Evolutionary conservation across 495 filamentous ascomycete species (phyloP).

Genomic region (Hypoxylon lienhwacheense): DNA sequence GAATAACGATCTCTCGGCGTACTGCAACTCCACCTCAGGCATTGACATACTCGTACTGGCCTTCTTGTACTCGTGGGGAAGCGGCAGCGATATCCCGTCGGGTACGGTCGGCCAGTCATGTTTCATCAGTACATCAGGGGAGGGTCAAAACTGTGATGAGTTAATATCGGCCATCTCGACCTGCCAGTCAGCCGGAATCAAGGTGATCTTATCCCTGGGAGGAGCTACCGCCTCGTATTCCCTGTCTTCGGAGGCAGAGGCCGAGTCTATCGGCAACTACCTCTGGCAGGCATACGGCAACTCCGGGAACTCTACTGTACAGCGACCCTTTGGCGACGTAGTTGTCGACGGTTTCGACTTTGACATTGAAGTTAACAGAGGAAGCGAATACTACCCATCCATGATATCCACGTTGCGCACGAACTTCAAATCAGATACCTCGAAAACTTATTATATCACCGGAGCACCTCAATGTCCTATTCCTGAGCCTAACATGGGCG

Average conservation of each 20-base stretch:
- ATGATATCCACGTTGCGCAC: slow-evolving; percentile 52
- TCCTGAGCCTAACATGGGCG: slow-evolving; percentile 57
- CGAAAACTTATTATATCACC: slow-evolving; percentile 57
- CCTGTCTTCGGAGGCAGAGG: slow-evolving; percentile 46
- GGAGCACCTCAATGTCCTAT: slow-evolving; percentile 60
- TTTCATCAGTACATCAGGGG: slow-evolving; percentile 36
- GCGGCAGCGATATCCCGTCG: slow-evolving; percentile 39
- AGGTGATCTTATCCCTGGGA: slow-evolving; percentile 54
- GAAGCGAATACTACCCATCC: slow-evolving; percentile 46
- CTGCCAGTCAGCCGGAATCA: slow-evolving; percentile 55
- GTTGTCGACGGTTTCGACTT: slow-evolving; percentile 64
- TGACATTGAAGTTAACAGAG: slow-evolving; percentile 51
- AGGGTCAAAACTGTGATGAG: slow-evolving; percentile 48
- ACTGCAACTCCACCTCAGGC: slow-evolving; percentile 43
- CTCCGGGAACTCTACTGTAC: slow-evolving; percentile 36
- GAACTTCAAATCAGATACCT: slow-evolving; percentile 46
- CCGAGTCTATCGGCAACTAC: slow-evolving; percentile 50
- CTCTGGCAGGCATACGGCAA: slow-evolving; percentile 59
- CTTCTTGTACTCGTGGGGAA: slow-evolving; percentile 53
- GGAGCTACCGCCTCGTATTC: slow-evolving; percentile 47
- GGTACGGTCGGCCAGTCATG: slow-evolving; percentile 47
- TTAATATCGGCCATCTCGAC: slow-evolving; percentile 50
- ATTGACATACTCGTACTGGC: slow-evolving; percentile 57
- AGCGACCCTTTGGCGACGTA: slow-evolving; percentile 54
- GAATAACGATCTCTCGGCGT: slow-evolving; percentile 48